These are phyloP conservation scores for Podaxis sp. DNA, from an alignment of 768 basidiomycete genomes.

Conservation along the genomic window DNA sequence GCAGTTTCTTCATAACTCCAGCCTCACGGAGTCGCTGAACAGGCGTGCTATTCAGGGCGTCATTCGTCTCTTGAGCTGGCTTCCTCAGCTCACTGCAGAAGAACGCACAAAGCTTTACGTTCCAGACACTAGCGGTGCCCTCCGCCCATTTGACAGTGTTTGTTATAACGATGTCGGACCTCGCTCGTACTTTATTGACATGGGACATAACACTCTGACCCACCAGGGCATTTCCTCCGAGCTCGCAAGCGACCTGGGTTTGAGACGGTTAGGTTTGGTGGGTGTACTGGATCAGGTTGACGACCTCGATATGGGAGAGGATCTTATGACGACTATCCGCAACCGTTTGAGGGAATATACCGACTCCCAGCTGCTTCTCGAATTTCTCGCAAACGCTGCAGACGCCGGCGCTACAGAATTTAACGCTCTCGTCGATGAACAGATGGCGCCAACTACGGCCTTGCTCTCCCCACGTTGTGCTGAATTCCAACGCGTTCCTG, in stretches of 20 bases:
- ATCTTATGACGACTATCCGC: conserved; percentile 40
- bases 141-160: conserved; percentile 29
- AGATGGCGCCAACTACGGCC: neutral
- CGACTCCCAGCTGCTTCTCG: conserved; percentile 41
- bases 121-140: conserved; percentile 28
- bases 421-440: conserved; percentile 37
- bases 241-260: conserved; percentile 29
- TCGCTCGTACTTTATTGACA: conserved; percentile 24
- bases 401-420: conserved; percentile 48
- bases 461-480: conserved; percentile 36
- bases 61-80: conserved; percentile 5
- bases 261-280: conserved; percentile 35
- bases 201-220: conserved; percentile 23
- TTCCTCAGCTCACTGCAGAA: conserved; percentile 12
- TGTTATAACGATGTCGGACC: conserved; percentile 43
- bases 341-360: conserved; percentile 43
- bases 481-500: conserved; percentile 33
- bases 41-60: neutral
- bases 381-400: conserved; percentile 54
- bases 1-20: conserved; percentile 21
- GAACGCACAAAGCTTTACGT: conserved; percentile 31
- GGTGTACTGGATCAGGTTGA: conserved; percentile 24
- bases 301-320: conserved; percentile 42
- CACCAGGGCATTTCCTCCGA: conserved; percentile 31
- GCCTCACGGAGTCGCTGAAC: no score